A percentile compares a stretch with the other conserved stretches of the same genome.
phyloP scores from a whole-genome alignment of 805 yeast genomes.

The Lipomyces japonicus region DNA sequence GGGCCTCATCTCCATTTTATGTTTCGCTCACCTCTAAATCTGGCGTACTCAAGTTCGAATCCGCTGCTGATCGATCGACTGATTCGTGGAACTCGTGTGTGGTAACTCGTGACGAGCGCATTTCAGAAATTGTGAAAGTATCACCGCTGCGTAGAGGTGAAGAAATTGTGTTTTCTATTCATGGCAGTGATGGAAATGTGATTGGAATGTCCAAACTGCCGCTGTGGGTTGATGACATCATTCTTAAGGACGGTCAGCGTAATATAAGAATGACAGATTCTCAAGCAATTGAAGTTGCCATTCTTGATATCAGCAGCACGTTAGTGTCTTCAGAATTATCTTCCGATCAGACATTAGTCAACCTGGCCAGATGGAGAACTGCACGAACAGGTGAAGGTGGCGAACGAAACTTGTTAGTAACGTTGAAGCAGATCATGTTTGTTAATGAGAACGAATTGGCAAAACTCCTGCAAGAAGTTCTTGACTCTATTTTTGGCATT shows the following conservation, averaged over 20 bases:
- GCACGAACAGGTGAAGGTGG: slow-evolving; percentile 9
- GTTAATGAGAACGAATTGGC: slow-evolving; percentile 53
- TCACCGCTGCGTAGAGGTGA: slow-evolving; percentile 50
- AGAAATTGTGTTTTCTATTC: slow-evolving; percentile 57
- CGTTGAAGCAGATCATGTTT: slow-evolving; percentile 36
- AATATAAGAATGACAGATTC: slow-evolving; percentile 1
- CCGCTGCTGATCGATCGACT: not conserved
- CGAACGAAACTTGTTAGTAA: slow-evolving; percentile 5
- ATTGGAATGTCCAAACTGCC: slow-evolving; percentile 56
- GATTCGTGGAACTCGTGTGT: slow-evolving; percentile 52
- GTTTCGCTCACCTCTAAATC: slow-evolving; percentile 1
- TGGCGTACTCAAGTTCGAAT: not conserved
- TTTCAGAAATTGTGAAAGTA: slow-evolving; percentile 68
- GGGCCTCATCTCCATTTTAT: not conserved
- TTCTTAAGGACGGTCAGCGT: slow-evolving; percentile 15
- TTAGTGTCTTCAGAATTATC: slow-evolving; percentile 21
- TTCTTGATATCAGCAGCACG: slow-evolving; percentile 7
- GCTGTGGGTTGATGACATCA: slow-evolving; percentile 34
- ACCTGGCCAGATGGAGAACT: slow-evolving; percentile 21
- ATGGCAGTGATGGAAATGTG: slow-evolving; percentile 53
- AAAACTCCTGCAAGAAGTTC: slow-evolving; percentile 39
- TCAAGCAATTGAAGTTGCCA: slow-evolving; percentile 9
- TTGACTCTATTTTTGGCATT: slow-evolving; percentile 36
- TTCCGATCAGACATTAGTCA: slow-evolving; percentile 19
- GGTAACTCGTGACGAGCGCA: slow-evolving; percentile 62